Conservation (phyloP, 2,329 filamentous ascomycete genomes). For the Fusarium duplospermum region DNA sequence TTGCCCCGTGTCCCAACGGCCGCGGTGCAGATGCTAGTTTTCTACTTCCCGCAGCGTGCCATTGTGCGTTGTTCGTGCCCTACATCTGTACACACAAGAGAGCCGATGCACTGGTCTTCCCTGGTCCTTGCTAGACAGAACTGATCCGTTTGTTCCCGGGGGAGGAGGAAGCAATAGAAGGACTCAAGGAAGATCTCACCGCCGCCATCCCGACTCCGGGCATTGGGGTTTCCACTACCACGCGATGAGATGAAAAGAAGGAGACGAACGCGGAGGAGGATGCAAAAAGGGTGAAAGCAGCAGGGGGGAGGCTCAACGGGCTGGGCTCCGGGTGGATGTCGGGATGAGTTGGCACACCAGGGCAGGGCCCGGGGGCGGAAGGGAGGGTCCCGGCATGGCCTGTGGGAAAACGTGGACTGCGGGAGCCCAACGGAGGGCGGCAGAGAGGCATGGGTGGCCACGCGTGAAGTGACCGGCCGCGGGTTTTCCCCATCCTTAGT, state of each 20-base stretch:
- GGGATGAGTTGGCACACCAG: conserved; percentile 33
- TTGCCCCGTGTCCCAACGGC: conserved; percentile 6
- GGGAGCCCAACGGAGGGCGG: conserved; percentile 14
- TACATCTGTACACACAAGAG: not conserved
- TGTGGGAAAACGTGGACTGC: conserved; percentile 26
- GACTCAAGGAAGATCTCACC: conserved; percentile 25
- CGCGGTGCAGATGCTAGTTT: not conserved
- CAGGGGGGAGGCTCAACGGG: not conserved
- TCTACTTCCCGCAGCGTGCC: not conserved
- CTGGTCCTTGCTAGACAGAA: not conserved
- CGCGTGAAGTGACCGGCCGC: conserved; percentile 10
- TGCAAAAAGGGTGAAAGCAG: conserved; percentile 1
- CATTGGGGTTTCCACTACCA: conserved; percentile 18
- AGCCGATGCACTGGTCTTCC: conserved; percentile 7
- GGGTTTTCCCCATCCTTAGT: not conserved
- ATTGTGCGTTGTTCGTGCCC: conserved; percentile 32
- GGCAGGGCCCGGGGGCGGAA: conserved; percentile 1
- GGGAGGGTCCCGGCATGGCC: not conserved
- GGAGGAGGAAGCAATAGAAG: not conserved
- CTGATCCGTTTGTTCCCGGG: conserved; percentile 6
- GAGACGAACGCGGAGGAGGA: conserved; percentile 24
- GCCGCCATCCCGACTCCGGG: conserved; percentile 3
- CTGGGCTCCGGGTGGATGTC: not conserved
- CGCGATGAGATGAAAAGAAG: conserved; percentile 29
- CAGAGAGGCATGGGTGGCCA: conserved; percentile 5